Base-by-base conservation (phyloP, 202 grass and related monocot species). In the Carex arenaria region DNA sequence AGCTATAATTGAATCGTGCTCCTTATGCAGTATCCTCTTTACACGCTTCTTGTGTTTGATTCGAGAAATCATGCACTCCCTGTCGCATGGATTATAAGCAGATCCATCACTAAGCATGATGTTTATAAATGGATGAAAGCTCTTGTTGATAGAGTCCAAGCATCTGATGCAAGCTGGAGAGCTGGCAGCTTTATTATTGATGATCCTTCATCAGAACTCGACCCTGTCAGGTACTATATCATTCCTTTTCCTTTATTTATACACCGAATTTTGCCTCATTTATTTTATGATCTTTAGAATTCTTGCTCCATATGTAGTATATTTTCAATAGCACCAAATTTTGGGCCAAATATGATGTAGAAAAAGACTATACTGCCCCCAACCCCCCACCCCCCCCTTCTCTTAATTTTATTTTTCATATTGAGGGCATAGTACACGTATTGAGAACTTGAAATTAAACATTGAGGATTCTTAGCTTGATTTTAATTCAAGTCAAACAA, bases 11-110 rank as follows among this genome's bases (percentile, higher is more conserved):
- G 10, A 10, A 51, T 82, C 51, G 42, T 72, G 19, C 51, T 72
- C 57, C 70, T 85, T 10, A 67, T 91, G 90, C 92, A 97, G 94
- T 94, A 97, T 88, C 94, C 94, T 0, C 85, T 97, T 53, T 85
- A 90, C 82, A 97, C 94, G 0, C 64, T 97, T 64, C 92, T 97
- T 88, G 94, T 68, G 60, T 97, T 94, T 71, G 94, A 97, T 82
- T 97, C 92, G 26, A 94, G 88, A 42, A 90, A 90, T 43, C 92
- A 97, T 64, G 92, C 89, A 66, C 56, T 97, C 26, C 90, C 92
- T 67, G 89, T 97, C 79, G 94, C 94, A 63, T 97, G 94, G 92
- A 70, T 97, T 85, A 93, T 97, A 93, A 97, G 88, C 42, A 87
- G 92, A 70, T 92, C 92, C 14, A 93, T 93, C 84, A 82, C 90